Evolutionary conservation across 306 rosid genomes (phyloP).

Genomic region (Cicer judaicum): DNA sequence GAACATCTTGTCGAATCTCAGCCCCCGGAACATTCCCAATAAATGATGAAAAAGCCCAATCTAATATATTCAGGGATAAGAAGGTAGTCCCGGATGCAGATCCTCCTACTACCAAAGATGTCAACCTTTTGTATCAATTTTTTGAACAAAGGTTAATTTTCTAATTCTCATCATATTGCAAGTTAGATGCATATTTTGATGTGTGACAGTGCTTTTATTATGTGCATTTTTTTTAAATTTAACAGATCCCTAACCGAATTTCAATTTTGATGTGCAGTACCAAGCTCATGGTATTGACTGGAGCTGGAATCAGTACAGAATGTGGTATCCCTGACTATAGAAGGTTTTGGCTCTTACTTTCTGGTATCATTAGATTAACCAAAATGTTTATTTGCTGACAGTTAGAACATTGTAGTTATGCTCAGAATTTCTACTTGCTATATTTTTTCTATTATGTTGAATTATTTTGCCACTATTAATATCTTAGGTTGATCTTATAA

Average conservation of each 20-base stretch:
- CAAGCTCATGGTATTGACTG: conserved; percentile 76
- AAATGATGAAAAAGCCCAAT: conserved; percentile 45
- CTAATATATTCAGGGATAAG: conserved; percentile 58
- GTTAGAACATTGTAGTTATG: not conserved
- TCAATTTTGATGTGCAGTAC: conserved; percentile 56
- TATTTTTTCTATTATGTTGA: conserved; percentile 6
- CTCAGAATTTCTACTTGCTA: not conserved
- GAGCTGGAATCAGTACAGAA: conserved; percentile 97
- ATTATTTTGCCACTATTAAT: not conserved
- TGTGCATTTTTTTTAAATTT: conserved; percentile 2
- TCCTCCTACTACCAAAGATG: conserved; percentile 79
- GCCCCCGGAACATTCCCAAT: conserved; percentile 52
- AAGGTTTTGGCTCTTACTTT: conserved; percentile 59
- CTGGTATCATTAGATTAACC: not conserved
- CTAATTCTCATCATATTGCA: not conserved
- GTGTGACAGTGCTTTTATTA: conserved; percentile 5
- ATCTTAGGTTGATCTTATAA: no score
- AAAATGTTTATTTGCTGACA: conserved; percentile 5
- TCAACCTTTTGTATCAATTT: conserved; percentile 69
- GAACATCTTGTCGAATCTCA: conserved; percentile 60
- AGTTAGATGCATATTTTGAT: not conserved
- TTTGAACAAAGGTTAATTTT: conserved; percentile 67
- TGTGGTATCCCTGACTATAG: conserved; percentile 97
- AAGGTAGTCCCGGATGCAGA: conserved; percentile 78
- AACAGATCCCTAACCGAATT: conserved; percentile 33